Base-by-base conservation (phyloP, 441 rosid genomes). In the Croton laevigatus region DNA sequence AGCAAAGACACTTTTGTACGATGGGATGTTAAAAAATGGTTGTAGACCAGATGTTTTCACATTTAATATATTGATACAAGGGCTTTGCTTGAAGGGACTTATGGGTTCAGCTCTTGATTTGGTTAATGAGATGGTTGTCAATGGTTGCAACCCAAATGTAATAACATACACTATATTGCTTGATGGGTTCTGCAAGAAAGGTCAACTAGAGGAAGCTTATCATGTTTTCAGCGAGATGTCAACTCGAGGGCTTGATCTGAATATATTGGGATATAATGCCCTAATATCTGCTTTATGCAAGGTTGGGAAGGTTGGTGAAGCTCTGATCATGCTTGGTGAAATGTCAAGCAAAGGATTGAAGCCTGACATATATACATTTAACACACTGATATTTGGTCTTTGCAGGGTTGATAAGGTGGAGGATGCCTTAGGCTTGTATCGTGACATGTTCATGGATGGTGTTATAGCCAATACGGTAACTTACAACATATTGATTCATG, bases 261-360 rank as follows among this genome's bases (percentile, higher is more conserved):
- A 91, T 79, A 83, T 86, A n/a, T 88, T 82, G 72, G 93, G 93
- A 75, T 93, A 78, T 73, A 93, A 93, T 78, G 79, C 85, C 62
- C 68, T 91, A 53, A 87, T 91, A 75, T 66, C 80, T 11, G 90
- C 91, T 62, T 75, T 86, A 11, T 88, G 91, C 80, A 89, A 86
- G 73, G 78, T 72, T 60, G 84, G 79, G 54, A 87, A 82, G 76
- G 69, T 89, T 63, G 64, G 68, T 8, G 86, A 86, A 78, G 98
- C 94, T 51, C 40, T 79, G 59, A 66, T 82, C 36, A 72, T 85
- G 71, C 79, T 88, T 70, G 49, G 61, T 57, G 89, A 88, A 81
- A 91, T 93, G 98, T 74, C 81, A 20, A 85, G 72, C n/a, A 82
- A 83, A 84, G 96, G 98, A 66, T 89, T 89, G 72, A 88, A 88